Evolutionary conservation across 2,329 filamentous ascomycete species (phyloP).

Genomic region (Monosporascus sp.): DNA sequence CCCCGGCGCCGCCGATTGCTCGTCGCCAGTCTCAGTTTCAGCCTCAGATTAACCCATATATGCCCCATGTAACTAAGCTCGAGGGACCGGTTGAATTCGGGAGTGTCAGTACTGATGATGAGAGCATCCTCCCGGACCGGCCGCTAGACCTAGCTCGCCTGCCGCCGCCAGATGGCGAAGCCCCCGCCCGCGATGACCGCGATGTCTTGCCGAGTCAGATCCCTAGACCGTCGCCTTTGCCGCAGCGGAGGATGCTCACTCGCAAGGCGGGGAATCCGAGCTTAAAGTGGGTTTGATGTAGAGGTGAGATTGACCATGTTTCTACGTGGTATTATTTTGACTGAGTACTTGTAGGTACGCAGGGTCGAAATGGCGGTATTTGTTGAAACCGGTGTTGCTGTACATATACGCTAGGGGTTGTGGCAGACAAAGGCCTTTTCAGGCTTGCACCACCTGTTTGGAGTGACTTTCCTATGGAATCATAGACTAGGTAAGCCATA

Average conservation of each 20-base stretch:
- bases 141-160: not conserved
- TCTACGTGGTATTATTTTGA: not conserved
- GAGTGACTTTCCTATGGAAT: too few relatives aligned
- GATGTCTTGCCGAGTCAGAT: constrained; percentile 13
- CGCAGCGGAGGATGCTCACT: not conserved
- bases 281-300: constrained; percentile 1
- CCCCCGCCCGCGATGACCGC: constrained; percentile 3
- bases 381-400: too few relatives aligned
- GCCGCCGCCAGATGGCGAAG: not conserved
- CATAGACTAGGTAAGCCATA: too few relatives aligned
- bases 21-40: not conserved
- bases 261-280: constrained; percentile 5
- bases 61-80: not conserved
- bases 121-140: not conserved
- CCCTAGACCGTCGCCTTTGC: not conserved
- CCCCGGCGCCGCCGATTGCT: not conserved
- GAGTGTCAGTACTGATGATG: not conserved
- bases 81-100: not conserved
- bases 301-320: too few relatives aligned
- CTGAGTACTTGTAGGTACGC: not conserved
- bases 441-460: too few relatives aligned
- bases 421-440: too few relatives aligned
- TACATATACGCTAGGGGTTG: too few relatives aligned
- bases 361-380: too few relatives aligned
- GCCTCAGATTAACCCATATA: not conserved